Evolutionary conservation across 345 rosid species (phyloP).

Genomic region (Aegle marmelos): DNA sequence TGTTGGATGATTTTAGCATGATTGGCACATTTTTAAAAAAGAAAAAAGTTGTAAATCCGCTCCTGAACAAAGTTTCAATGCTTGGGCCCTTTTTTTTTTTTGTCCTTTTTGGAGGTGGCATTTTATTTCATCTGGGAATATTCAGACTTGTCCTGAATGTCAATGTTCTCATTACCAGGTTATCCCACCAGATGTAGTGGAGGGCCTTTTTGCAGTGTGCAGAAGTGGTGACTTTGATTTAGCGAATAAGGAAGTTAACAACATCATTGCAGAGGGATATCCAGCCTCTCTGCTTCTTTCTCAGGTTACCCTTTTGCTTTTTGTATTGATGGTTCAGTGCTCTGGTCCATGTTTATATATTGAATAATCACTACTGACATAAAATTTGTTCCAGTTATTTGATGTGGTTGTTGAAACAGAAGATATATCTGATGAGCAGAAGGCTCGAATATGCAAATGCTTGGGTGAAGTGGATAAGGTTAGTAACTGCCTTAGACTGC

Average conservation of each 20-base stretch:
- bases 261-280: conserved; percentile 81
- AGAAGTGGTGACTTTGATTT: conserved; percentile 82
- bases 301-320: conserved; percentile 45
- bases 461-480: conserved; percentile 88
- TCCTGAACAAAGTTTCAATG: neutral
- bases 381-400: conserved; percentile 49
- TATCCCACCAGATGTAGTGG: conserved; percentile 65
- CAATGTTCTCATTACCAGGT: conserved; percentile 40
- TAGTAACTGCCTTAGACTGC: neutral
- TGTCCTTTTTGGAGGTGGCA: neutral
- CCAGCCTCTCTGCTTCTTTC: conserved; percentile 85
- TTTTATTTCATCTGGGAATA: neutral
- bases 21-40: neutral
- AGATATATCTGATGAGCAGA: conserved; percentile 80
- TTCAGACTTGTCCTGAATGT: neutral
- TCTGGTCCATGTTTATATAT: neutral
- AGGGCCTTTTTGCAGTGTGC: conserved; percentile 62
- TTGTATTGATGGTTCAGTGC: neutral
- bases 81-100: neutral
- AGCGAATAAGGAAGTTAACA: conserved; percentile 82
- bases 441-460: conserved; percentile 81
- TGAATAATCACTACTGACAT: conserved; percentile 12
- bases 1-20: neutral
- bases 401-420: conserved; percentile 63
- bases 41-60: neutral